Percentiles rank a stretch among this genome's conserved stretches.
Evolutionary conservation across 495 filamentous ascomycete genomes (phyloP).

Genomic region (Daldinia childiae): DNA sequence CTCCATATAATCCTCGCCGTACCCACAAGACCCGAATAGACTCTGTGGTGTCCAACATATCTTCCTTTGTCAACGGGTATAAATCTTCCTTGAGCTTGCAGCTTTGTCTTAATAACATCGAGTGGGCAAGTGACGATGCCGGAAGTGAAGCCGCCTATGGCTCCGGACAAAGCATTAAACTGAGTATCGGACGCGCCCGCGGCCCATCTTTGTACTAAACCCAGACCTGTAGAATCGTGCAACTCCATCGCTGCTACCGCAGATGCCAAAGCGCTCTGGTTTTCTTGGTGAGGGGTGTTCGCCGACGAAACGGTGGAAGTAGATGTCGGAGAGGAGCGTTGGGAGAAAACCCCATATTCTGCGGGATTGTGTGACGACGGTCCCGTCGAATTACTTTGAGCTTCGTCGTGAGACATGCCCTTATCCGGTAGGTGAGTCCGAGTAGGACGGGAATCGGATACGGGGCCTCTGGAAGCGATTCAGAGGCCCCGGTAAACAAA

Average conservation of each 20-base stretch:
- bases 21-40: slow-evolving; percentile 87
- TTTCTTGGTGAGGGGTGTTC: slow-evolving; percentile 27
- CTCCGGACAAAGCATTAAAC: slow-evolving; percentile 78
- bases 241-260: slow-evolving; percentile 45
- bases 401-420: slow-evolving; percentile 61
- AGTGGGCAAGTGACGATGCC: slow-evolving; percentile 96
- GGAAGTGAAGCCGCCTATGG: slow-evolving; percentile 86
- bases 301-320: slow-evolving; percentile 38
- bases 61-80: slow-evolving; percentile 52
- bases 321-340: slow-evolving; percentile 42
- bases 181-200: slow-evolving; percentile 57
- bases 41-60: slow-evolving; percentile 58
- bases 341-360: slow-evolving; percentile 56
- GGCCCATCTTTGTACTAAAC: slow-evolving; percentile 66
- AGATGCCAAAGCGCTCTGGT: slow-evolving; percentile 30
- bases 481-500: slow-evolving; percentile 43
- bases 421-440: slow-evolving; percentile 29
- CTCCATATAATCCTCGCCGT: slow-evolving; percentile 84
- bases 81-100: slow-evolving; percentile 94
- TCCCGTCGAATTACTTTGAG: slow-evolving; percentile 49
- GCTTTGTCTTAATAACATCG: slow-evolving; percentile 98
- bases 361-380: slow-evolving; percentile 44
- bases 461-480: slow-evolving; percentile 39
- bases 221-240: slow-evolving; percentile 54
- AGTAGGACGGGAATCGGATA: slow-evolving; percentile 32